Base-by-base conservation (phyloP, 495 filamentous ascomycete species). In the Hypomontagnella monticulosa region DNA sequence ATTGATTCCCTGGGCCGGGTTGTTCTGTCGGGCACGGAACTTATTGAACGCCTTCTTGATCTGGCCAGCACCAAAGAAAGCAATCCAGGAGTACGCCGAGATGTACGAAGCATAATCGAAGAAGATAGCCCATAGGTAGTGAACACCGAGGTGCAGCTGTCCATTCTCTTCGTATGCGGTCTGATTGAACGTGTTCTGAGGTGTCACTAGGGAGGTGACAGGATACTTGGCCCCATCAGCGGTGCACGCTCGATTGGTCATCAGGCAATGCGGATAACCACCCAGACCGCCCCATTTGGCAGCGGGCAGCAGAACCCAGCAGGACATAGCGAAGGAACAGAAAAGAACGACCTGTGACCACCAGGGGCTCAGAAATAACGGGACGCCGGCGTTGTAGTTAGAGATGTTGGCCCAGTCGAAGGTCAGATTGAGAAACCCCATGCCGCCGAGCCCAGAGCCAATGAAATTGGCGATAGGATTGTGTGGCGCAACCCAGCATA, bases 401-500 rank as follows among this genome's bases (percentile, higher is more conserved):
- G 71, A 71, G 61, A 86, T 78, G 47, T 84, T 87, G 4, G 84
- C 81, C 84, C 84, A 87, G 50, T 87, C 82, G 38, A 86, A 69
- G 10, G 78, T 79, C 8, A 85, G 73, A 51, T 87, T 87, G 33
- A 87, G 73, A 56, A 86, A 80, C 0, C 84, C 84, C 83, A 87
- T 85, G 7, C 84, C 84, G 1, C 84, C 84, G 16, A 84, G 73
- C 0, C 84, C 84, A 4, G 80, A 80, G 3, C 84, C 84, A 16
- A 86, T 78, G 60, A 86, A 87, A 66, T 87, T 87, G 66, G 82
- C 84, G 2, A 83, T 76, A 5, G 76, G 69, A 61, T 84, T 85
- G 14, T 76, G 76, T 6, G 84, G 84, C 5, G 84, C 84, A 11
- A 87, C 83, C 84, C 84, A 86, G 73, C 84, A 87, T n/a, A 87